These are phyloP conservation scores for Neonectria coccinea DNA, from an alignment of 2,329 filamentous ascomycete genomes.

Conservation along the genomic window DNA sequence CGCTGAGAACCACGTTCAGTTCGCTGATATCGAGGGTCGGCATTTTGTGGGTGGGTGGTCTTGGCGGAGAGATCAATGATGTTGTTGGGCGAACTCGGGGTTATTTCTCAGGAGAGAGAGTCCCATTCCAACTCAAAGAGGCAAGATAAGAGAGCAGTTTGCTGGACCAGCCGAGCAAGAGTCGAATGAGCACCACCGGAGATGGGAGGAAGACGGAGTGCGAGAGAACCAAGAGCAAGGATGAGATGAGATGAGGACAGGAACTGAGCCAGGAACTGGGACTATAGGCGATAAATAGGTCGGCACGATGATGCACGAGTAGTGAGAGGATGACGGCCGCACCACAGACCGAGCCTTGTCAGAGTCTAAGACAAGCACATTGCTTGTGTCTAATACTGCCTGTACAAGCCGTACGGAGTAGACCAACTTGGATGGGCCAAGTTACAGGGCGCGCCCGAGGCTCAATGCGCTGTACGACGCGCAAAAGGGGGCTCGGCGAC, in stretches of 20 bases:
- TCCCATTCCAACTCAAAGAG: not conserved
- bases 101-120: not conserved
- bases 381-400: too few relatives aligned
- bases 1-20: conserved; percentile 63
- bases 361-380: too few relatives aligned
- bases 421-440: too few relatives aligned
- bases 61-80: not conserved
- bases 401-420: too few relatives aligned
- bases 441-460: too few relatives aligned
- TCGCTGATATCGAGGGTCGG: conserved; percentile 59
- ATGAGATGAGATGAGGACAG: not conserved
- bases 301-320: not conserved
- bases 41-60: conserved; percentile 23
- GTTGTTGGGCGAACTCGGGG: not conserved
- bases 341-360: not conserved
- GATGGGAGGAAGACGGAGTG: too few relatives aligned
- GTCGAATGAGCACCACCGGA: not conserved
- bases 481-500: too few relatives aligned
- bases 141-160: not conserved
- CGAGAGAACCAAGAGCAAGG: too few relatives aligned
- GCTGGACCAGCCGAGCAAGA: not conserved
- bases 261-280: not conserved
- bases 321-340: not conserved
- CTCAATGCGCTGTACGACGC: too few relatives aligned
- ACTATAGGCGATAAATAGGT: not conserved